Conservation (phyloP, 345 rosid genomes). For the Pelargonium nanum region DNA sequence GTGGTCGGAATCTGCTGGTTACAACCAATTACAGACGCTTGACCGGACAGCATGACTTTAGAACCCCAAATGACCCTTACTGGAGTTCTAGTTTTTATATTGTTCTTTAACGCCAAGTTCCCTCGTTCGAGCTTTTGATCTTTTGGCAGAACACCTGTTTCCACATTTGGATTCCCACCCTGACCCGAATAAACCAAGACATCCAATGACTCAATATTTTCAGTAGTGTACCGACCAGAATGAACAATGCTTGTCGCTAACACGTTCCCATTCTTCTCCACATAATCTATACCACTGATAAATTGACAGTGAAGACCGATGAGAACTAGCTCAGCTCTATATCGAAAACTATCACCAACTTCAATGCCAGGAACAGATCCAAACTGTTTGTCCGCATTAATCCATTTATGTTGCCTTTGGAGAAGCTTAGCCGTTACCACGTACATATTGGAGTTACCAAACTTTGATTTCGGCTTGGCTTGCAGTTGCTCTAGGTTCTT, state of each 20-base stretch:
- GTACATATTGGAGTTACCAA: background rate
- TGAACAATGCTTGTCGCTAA: conserved; percentile 23
- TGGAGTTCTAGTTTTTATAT: conserved; percentile 12
- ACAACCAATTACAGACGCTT: too few relatives aligned
- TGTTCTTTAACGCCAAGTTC: conserved; percentile 30
- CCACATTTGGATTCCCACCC: conserved; percentile 25
- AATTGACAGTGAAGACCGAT: conserved; percentile 25
- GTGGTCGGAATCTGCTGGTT: background rate
- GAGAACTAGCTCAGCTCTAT: conserved; percentile 16
- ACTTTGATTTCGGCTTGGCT: background rate
- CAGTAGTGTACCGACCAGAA: conserved; percentile 14
- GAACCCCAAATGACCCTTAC: conserved; percentile 16
- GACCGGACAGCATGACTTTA: background rate
- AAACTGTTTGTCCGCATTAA: background rate
- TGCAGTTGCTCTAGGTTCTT: background rate
- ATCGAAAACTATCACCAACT: conserved; percentile 20
- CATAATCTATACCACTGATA: conserved; percentile 19
- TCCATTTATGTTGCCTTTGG: background rate
- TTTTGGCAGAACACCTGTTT: background rate
- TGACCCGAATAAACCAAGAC: conserved; percentile 22
- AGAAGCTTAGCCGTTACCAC: background rate
- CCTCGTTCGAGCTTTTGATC: conserved; percentile 29
- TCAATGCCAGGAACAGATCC: conserved; percentile 24
- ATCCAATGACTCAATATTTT: conserved; percentile 1
- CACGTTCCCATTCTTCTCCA: conserved; percentile 6